Evolutionary conservation across 1,139 yeast genomes (phyloP).

Genomic region (Taphrina communis): DNA sequence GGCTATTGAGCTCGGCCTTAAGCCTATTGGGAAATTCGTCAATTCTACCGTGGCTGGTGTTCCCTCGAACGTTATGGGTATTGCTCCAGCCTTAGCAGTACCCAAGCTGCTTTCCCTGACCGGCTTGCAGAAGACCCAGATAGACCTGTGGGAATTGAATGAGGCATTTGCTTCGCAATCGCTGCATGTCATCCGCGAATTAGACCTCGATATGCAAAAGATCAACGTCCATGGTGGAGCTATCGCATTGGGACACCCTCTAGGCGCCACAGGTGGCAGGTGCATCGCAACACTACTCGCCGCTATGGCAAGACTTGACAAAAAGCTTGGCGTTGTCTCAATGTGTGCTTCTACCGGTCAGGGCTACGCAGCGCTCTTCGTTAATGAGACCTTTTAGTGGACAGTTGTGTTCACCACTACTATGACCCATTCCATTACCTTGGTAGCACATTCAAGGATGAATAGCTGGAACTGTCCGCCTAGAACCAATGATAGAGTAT

Average conservation of each 20-base stretch:
- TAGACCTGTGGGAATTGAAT: constrained; percentile 81
- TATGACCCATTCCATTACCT: too few relatives aligned
- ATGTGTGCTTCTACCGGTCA: constrained; percentile 99
- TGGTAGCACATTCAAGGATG: too few relatives aligned
- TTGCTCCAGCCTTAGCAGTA: constrained; percentile 94
- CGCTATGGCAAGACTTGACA: constrained; percentile 67
- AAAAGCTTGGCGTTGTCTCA: constrained; percentile 85
- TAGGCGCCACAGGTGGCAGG: constrained; percentile 95
- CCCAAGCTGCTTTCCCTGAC: constrained; percentile 74
- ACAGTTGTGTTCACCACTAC: too few relatives aligned
- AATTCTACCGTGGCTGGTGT: constrained; percentile 83
- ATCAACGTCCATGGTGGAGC: constrained; percentile 96
- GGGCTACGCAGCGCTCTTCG: constrained; percentile 74
- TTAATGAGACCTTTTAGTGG: constrained; percentile 12
- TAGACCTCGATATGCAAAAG: constrained; percentile 69
- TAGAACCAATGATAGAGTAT: too few relatives aligned
- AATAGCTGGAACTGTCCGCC: too few relatives aligned
- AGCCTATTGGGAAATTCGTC: constrained; percentile 74
- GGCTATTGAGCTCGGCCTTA: constrained; percentile 74
- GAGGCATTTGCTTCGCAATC: constrained; percentile 99
- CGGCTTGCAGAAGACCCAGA: constrained; percentile 67
- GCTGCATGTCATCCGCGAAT: constrained; percentile 69
- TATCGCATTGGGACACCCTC: constrained; percentile 92
- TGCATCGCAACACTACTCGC: constrained; percentile 86
- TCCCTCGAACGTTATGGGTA: constrained; percentile 96